phyloP scores from a whole-genome alignment of 1,284 basidiomycete species.

The Ganoderma resinaceum region DNA sequence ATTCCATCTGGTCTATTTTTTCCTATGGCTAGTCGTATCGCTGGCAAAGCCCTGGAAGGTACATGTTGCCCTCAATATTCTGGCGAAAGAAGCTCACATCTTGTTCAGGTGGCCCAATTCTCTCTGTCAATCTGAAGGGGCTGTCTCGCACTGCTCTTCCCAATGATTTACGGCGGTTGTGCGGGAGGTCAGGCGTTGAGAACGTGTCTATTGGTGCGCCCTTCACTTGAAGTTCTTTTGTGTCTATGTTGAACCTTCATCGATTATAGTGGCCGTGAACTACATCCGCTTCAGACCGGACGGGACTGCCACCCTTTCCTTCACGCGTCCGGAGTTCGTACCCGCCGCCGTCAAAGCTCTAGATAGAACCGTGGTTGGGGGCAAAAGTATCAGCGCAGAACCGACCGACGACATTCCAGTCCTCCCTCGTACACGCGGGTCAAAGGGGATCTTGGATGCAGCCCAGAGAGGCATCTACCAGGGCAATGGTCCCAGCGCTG shows the following conservation, averaged over 20 bases:
- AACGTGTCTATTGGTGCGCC: constrained; percentile 60
- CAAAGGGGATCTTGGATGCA: constrained; percentile 49
- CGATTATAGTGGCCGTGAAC: constrained; percentile 57
- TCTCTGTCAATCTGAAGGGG: constrained; percentile 15
- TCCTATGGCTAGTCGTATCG: constrained; percentile 8
- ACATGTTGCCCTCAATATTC: background rate
- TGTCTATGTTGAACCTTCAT: background rate
- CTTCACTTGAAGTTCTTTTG: background rate
- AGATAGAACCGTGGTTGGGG: constrained; percentile 51
- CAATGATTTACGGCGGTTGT: constrained; percentile 60
- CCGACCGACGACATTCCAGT: constrained; percentile 22
- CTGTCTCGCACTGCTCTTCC: constrained; percentile 61
- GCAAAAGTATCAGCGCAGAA: constrained; percentile 43
- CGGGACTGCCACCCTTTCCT: constrained; percentile 60
- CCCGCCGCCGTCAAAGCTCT: constrained; percentile 51
- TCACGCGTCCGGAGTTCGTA: constrained; percentile 54
- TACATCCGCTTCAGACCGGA: constrained; percentile 66
- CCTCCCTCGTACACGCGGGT: constrained; percentile 46
- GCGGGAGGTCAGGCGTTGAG: constrained; percentile 53
- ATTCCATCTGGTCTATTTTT: background rate
- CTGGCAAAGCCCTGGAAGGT: background rate
- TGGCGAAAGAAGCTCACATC: background rate
- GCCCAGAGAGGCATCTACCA: constrained; percentile 46
- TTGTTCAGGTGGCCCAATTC: background rate
- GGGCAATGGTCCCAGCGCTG: constrained; percentile 62